Evolutionary conservation across 106 monocot genomes (phyloP).

Genomic region (Iris macrosiphon): DNA sequence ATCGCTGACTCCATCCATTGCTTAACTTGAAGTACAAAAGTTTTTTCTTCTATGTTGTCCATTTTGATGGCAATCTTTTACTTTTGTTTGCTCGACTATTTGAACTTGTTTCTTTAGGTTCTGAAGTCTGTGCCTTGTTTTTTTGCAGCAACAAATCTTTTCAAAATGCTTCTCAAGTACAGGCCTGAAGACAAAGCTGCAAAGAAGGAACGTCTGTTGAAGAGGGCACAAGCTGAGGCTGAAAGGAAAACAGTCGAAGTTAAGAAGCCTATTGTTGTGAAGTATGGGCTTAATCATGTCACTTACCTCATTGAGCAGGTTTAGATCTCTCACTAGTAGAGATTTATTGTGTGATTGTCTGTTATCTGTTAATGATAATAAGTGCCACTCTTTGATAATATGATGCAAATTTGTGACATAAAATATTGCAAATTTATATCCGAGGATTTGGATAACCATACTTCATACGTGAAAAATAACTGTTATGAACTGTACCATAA

Average conservation of each 20-base stretch:
- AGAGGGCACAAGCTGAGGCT: slow-evolving; percentile 57
- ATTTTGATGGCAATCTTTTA: too few species aligned
- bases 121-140: neutral
- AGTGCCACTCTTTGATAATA: neutral
- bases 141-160: slow-evolving; percentile 41
- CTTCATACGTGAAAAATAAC: neutral
- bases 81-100: too few species aligned
- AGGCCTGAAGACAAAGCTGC: slow-evolving; percentile 66
- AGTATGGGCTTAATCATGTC: slow-evolving; percentile 69
- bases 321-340: neutral
- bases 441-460: neutral
- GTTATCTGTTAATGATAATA: neutral
- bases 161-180: slow-evolving; percentile 77
- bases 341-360: neutral
- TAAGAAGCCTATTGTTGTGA: slow-evolving; percentile 77
- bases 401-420: neutral
- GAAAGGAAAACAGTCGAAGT: slow-evolving; percentile 63
- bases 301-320: slow-evolving; percentile 81
- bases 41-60: too few species aligned
- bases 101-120: neutral
- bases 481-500: too few species aligned
- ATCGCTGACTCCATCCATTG: too few species aligned
- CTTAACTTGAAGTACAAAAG: too few species aligned
- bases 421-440: too few species aligned
- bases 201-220: slow-evolving; percentile 73